Evolutionary conservation across 495 filamentous ascomycete genomes (phyloP).

Genomic region (Aspergillus kassunensis): DNA sequence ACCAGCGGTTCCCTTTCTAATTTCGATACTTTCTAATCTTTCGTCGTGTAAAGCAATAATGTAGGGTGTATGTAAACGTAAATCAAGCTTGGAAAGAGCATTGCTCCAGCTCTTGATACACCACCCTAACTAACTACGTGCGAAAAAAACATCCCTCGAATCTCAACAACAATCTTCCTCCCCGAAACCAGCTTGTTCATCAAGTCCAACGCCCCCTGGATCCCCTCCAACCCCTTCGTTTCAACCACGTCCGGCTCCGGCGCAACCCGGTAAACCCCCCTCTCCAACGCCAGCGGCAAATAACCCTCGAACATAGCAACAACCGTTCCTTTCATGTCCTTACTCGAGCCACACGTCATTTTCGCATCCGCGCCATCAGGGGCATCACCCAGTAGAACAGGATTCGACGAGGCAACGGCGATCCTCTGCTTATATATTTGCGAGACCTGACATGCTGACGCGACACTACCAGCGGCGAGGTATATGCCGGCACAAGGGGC

Average conservation of each 20-base stretch:
- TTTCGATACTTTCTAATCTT: too few species aligned
- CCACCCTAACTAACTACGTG: too few species aligned
- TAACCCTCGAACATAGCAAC: conserved; percentile 26
- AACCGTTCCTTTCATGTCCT: neutral
- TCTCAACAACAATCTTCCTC: conserved; percentile 38
- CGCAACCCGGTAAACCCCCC: conserved; percentile 21
- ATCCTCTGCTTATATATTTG: neutral
- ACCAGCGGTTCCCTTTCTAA: too few species aligned
- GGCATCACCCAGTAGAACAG: neutral
- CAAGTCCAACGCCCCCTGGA: conserved; percentile 40
- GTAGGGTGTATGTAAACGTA: too few species aligned
- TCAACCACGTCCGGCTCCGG: conserved; percentile 30
- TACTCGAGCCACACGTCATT: neutral
- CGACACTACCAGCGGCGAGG: conserved; percentile 11
- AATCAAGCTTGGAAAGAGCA: too few species aligned
- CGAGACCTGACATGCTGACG: neutral
- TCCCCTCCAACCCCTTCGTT: conserved; percentile 34
- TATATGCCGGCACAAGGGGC: conserved; percentile 15
- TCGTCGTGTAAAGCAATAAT: too few species aligned
- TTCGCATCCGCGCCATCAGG: conserved; percentile 9
- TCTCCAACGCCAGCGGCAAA: conserved; percentile 27
- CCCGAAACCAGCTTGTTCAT: conserved; percentile 40
- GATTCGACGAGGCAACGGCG: neutral
- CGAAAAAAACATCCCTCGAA: too few species aligned
- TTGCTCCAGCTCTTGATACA: too few species aligned